phyloP scores from a whole-genome alignment of 75 land plant genomes.

The Selaginella tamariscina region DNA sequence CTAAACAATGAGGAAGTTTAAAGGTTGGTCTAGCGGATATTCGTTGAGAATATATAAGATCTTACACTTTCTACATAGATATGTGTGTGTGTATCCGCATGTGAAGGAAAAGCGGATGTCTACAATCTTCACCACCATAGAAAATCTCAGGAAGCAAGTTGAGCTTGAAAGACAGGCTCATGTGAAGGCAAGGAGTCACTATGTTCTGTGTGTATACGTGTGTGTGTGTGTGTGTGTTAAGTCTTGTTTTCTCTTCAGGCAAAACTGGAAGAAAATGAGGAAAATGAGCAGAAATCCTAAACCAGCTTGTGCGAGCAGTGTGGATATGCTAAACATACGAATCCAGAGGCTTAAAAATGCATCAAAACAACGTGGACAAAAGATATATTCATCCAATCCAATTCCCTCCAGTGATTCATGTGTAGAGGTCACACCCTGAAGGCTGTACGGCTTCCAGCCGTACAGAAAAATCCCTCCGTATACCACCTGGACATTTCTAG shows the following conservation, averaged over 20 bases:
- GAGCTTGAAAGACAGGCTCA: conserved; percentile 23
- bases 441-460: conserved; percentile 50
- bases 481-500: conserved; percentile 95
- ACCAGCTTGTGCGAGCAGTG: conserved; percentile 26
- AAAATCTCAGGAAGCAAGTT: conserved; percentile 41
- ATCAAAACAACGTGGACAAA: conserved; percentile 29
- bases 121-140: too few species aligned
- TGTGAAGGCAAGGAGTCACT: conserved; percentile 41
- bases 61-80: too few species aligned
- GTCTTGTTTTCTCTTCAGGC: too few species aligned
- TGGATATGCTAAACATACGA: conserved; percentile 37
- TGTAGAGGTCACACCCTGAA: conserved; percentile 44
- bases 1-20: too few species aligned
- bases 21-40: too few species aligned
- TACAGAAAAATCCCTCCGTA: conserved; percentile 76
- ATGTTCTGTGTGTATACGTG: too few species aligned
- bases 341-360: conserved; percentile 40
- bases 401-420: conserved; percentile 38
- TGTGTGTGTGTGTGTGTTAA: too few species aligned
- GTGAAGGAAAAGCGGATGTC: too few species aligned
- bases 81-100: too few species aligned
- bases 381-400: conserved; percentile 41
- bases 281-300: conserved; percentile 34
- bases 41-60: too few species aligned
- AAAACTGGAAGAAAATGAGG: conserved; percentile 45